A percentile compares a stretch with the other conserved stretches of the same genome.
phyloP scores from a whole-genome alignment of 768 basidiomycete species.

The Rhodocollybia butyracea region DNA sequence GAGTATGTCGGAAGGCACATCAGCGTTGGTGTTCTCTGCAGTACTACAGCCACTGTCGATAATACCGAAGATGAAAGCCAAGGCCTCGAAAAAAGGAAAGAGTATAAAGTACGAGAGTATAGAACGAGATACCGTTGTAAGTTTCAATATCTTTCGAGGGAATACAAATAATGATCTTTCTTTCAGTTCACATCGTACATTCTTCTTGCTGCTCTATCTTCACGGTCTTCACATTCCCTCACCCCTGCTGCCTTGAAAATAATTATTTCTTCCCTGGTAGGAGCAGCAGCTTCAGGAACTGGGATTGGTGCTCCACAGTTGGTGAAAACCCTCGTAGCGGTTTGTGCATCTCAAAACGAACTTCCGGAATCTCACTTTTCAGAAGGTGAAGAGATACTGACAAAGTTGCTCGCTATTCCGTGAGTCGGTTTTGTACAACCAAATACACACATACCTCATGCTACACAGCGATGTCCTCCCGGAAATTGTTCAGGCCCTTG shows the following conservation, averaged over 20 bases:
- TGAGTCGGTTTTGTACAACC: conserved; percentile 29
- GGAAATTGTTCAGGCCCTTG: conserved; percentile 21
- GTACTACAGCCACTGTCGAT: conserved; percentile 53
- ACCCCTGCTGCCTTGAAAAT: conserved; percentile 55
- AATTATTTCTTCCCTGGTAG: conserved; percentile 52
- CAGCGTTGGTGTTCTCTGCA: conserved; percentile 65
- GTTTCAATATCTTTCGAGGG: not conserved
- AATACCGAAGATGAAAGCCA: not conserved
- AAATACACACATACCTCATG: conserved; percentile 37
- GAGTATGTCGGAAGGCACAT: conserved; percentile 58
- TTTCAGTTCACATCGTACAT: conserved; percentile 69
- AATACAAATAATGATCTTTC: not conserved
- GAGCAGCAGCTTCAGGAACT: conserved; percentile 33
- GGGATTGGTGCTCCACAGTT: conserved; percentile 45
- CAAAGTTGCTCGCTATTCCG: conserved; percentile 44
- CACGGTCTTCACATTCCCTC: conserved; percentile 49
- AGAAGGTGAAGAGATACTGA: conserved; percentile 30
- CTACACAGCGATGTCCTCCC: not conserved
- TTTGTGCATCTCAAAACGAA: conserved; percentile 62
- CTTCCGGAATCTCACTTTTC: conserved; percentile 47
- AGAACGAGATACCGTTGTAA: conserved; percentile 4
- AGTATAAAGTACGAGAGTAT: not conserved
- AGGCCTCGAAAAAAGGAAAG: conserved; percentile 37
- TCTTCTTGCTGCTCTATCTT: conserved; percentile 66
- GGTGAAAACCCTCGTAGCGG: conserved; percentile 59